Evolutionary conservation across 228 moss, liverwort and hornwort genomes (phyloP).

Genomic region (Sphagnum fallax): DNA sequence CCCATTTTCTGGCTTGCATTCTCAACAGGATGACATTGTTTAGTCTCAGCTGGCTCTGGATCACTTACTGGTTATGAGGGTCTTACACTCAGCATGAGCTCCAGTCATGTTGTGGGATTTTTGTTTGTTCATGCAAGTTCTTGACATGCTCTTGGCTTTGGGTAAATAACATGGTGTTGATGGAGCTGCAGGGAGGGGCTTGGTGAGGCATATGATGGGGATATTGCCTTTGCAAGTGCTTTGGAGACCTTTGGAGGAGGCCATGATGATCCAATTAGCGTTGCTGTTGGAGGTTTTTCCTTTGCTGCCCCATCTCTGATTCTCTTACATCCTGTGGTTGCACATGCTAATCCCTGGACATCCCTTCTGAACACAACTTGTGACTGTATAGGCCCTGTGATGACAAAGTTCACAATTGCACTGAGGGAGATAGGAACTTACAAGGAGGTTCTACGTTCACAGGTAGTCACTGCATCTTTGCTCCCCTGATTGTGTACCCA

Average conservation of each 20-base stretch:
- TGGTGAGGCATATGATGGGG: slow-evolving; percentile 88
- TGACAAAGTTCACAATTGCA: slow-evolving; percentile 97
- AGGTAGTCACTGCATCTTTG: slow-evolving; percentile 17
- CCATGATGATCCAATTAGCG: slow-evolving; percentile 95
- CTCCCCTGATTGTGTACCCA: no score
- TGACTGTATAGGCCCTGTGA: slow-evolving; percentile 64
- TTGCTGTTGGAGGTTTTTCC: slow-evolving; percentile 76
- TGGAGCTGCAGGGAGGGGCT: slow-evolving; percentile 57
- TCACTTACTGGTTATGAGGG: no score
- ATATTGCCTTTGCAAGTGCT: slow-evolving; percentile 84
- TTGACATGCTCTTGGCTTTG: no score
- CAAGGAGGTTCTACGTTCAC: slow-evolving; percentile 94
- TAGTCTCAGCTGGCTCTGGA: no score
- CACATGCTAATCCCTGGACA: not conserved
- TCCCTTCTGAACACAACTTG: not conserved
- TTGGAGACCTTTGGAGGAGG: slow-evolving; percentile 93
- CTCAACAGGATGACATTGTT: no score
- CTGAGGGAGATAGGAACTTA: slow-evolving; percentile 96
- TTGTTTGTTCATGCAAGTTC: no score
- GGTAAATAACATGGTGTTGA: no score
- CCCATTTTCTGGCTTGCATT: no score
- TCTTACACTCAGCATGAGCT: no score
- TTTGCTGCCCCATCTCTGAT: not conserved
- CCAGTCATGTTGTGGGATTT: no score
- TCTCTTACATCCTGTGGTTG: no score